phyloP scores from a whole-genome alignment of 371 early-diverging fungal genomes.

The Lichtheimia ornata region DNA sequence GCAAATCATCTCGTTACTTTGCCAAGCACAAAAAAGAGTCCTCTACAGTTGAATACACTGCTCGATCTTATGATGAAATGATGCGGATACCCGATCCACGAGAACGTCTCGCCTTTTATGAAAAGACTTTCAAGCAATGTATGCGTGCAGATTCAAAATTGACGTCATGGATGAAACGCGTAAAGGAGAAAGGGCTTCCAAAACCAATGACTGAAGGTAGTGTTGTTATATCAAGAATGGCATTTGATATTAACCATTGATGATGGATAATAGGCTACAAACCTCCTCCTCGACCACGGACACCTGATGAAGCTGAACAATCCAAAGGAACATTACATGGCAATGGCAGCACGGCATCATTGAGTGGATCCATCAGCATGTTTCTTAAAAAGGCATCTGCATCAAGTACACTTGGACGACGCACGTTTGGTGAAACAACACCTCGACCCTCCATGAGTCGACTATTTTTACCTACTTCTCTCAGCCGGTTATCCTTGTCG shows the following conservation, averaged over 20 bases:
- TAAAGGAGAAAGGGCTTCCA: slow-evolving; percentile 16
- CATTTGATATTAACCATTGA: not conserved
- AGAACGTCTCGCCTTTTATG: slow-evolving; percentile 39
- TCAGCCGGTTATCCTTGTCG: slow-evolving; percentile 13
- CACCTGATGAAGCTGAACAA: slow-evolving; percentile 1
- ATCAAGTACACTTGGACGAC: slow-evolving; percentile 3
- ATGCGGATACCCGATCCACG: slow-evolving; percentile 38
- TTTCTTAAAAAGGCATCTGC: slow-evolving; percentile 7
- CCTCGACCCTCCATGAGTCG: slow-evolving; percentile 9
- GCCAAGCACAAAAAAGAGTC: slow-evolving; percentile 7
- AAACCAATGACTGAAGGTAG: slow-evolving; percentile 19
- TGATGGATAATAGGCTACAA: not conserved
- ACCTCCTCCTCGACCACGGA: slow-evolving; percentile 15
- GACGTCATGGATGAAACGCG: slow-evolving; percentile 12
- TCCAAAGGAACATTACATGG: not conserved
- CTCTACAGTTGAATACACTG: not conserved
- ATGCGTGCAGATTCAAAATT: slow-evolving; percentile 14
- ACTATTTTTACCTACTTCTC: slow-evolving; percentile 8
- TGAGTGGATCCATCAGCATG: slow-evolving; percentile 13
- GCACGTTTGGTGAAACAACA: slow-evolving; percentile 3
- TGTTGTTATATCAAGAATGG: too few relatives aligned
- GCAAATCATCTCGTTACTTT: slow-evolving; percentile 12
- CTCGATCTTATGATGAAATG: slow-evolving; percentile 14
- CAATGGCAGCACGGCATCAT: slow-evolving; percentile 3
- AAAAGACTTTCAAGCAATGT: slow-evolving; percentile 35